Base-by-base conservation (phyloP, 345 rosid genomes). In the Crucihimalaya himalaica region DNA sequence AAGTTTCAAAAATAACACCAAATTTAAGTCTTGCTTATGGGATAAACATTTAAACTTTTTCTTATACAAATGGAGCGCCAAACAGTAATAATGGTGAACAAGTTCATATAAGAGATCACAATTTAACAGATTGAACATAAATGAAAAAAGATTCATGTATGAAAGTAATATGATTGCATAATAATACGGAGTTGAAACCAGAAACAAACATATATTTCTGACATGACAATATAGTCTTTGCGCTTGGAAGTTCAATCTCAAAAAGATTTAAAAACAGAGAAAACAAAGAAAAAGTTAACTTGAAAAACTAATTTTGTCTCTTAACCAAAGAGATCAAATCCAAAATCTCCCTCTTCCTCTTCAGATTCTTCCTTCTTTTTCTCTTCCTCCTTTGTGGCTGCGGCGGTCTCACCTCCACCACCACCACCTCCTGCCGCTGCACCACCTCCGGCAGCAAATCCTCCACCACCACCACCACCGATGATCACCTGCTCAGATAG, bases 311-410 rank as follows among this genome's bases (percentile, higher is more conserved):
- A 29, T 31, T 42, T 6, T 2, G 2, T 54, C 75, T 53, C 76
- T 76, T 84, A 89, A 77, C 86, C 91, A 25, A 89, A 89, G 64
- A 89, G 83, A 16, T 85, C 82, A 83, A 89, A 87, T 63, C 94
- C 91, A 83, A 87, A 85, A 64, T 89, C 90, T 0, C 84, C 94
- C 4, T 89, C 89, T 6, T 82, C 89, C 46, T 84, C 84, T 60
- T 89, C 94, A 42, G 84, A 88, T 11, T 79, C 83, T 67, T 83
- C 86, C 80, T 88, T 85, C 82, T 87, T 78, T 82, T 86, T 83
- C 81, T 83, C 82, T 56, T 86, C 89, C 29, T 81, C 89, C 55
- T 70, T 70, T 0, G 85, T 70, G 50, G 86, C 75, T 32, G 86
- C 84, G 35, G 83, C 90, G 0, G 82, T 68, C 20, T 85, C 86